Evolutionary conservation across 306 rosid genomes (phyloP).

Genomic region (Elaeagnus macrophylla): DNA sequence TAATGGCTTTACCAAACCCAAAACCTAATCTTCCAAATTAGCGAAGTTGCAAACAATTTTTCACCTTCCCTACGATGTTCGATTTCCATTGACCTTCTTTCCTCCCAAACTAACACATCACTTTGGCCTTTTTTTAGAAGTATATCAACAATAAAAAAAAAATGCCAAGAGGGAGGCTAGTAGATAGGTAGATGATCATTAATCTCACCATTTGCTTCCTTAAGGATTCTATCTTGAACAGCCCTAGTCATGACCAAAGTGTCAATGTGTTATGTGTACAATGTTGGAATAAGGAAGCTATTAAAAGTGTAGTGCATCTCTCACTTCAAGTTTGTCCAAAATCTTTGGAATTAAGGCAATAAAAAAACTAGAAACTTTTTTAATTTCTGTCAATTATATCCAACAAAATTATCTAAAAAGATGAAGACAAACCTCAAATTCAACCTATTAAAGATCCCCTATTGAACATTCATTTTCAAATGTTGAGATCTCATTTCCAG

Average conservation of each 20-base stretch:
- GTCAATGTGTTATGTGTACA: slow-evolving; percentile 34
- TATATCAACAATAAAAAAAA: slow-evolving; percentile 60
- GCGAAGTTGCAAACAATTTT: slow-evolving; percentile 59
- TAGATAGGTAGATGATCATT: slow-evolving; percentile 95
- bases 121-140: slow-evolving; percentile 59
- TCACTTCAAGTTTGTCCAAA: slow-evolving; percentile 17
- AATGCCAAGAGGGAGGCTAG: slow-evolving; percentile 91
- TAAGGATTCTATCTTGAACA: slow-evolving; percentile 75
- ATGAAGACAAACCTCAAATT: slow-evolving; percentile 27
- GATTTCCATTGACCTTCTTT: slow-evolving; percentile 64
- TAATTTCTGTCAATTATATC: slow-evolving; percentile 6
- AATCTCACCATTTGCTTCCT: slow-evolving; percentile 95
- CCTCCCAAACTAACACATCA: slow-evolving; percentile 50
- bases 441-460: slow-evolving; percentile 26
- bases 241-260: slow-evolving; percentile 90
- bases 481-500: slow-evolving; percentile 27
- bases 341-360: slow-evolving; percentile 27
- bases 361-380: slow-evolving; percentile 14
- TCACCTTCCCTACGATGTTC: slow-evolving; percentile 63
- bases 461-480: slow-evolving; percentile 23
- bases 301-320: slow-evolving; percentile 34
- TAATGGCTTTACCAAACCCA: no score
- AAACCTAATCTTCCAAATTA: no score
- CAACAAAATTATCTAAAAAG: slow-evolving; percentile 18
- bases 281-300: slow-evolving; percentile 35